Conservation (phyloP, 2,329 filamentous ascomycete species). For the Capronia epimyces region DNA sequence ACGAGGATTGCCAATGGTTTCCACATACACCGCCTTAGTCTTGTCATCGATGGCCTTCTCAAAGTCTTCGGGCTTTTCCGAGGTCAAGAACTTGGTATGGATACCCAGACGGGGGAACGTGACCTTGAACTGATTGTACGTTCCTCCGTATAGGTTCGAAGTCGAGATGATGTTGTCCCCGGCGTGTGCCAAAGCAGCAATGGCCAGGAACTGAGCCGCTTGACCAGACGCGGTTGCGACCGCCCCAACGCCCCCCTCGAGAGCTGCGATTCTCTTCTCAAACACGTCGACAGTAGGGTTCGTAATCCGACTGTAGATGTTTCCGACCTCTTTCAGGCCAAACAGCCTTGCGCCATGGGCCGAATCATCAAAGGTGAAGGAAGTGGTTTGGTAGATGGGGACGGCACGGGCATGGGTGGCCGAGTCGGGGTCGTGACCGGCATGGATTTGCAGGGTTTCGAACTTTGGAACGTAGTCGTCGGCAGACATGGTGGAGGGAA, state of each 20-base stretch:
- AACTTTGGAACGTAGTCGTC: slow-evolving; percentile 51
- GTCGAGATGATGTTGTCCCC: slow-evolving; percentile 89
- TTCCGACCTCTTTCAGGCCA: slow-evolving; percentile 92
- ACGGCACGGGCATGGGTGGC: slow-evolving; percentile 83
- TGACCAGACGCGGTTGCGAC: slow-evolving; percentile 68
- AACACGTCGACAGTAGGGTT: slow-evolving; percentile 95
- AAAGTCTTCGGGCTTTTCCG: slow-evolving; percentile 63
- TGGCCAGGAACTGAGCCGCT: slow-evolving; percentile 79
- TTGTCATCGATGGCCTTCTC: slow-evolving; percentile 75
- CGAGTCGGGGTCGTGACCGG: slow-evolving; percentile 73
- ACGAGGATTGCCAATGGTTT: slow-evolving; percentile 81
- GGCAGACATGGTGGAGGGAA: slow-evolving; percentile 32
- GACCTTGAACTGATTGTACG: slow-evolving; percentile 92
- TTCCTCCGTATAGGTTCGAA: slow-evolving; percentile 81
- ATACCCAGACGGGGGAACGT: slow-evolving; percentile 74
- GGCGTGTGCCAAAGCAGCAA: slow-evolving; percentile 67
- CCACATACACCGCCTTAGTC: slow-evolving; percentile 81
- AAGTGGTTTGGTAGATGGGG: slow-evolving; percentile 94
- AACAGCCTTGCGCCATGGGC: slow-evolving; percentile 93
- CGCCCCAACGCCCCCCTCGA: slow-evolving; percentile 67
- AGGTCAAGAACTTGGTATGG: slow-evolving; percentile 72
- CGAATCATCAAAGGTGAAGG: slow-evolving; percentile 90
- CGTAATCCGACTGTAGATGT: slow-evolving; percentile 96
- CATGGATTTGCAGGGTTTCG: slow-evolving; percentile 80
- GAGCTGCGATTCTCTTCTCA: slow-evolving; percentile 57